Conservation (phyloP, 106 monocot genomes). For the Alisma plantagoaquatica region DNA sequence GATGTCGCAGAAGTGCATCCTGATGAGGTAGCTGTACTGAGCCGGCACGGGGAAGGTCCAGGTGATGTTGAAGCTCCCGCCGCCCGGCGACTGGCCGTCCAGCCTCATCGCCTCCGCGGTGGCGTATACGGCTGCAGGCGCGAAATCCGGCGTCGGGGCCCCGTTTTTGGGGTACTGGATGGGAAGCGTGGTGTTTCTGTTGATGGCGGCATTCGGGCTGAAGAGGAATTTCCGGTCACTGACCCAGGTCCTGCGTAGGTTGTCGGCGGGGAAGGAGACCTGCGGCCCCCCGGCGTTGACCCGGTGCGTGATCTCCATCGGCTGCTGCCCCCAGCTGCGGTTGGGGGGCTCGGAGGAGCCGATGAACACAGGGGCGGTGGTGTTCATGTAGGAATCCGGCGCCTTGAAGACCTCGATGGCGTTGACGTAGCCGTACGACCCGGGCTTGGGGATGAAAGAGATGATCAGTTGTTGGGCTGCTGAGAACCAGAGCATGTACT, state of each 20-base stretch:
- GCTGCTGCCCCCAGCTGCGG: background rate
- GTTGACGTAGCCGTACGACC: slow-evolving; percentile 8
- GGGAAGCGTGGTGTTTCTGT: background rate
- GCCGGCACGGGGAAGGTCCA: slow-evolving; percentile 10
- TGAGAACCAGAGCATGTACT: slow-evolving; percentile 3
- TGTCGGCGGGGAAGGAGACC: slow-evolving; percentile 6
- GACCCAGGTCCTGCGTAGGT: slow-evolving; percentile 13
- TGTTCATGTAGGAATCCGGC: slow-evolving; percentile 3
- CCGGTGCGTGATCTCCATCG: slow-evolving; percentile 13
- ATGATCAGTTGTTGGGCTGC: background rate
- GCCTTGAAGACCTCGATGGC: slow-evolving; percentile 20
- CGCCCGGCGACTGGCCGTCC: background rate
- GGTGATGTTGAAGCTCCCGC: slow-evolving; percentile 13
- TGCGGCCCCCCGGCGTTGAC: slow-evolving; percentile 17
- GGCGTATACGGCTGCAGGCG: slow-evolving; percentile 10
- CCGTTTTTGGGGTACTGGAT: background rate
- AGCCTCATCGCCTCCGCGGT: slow-evolving; percentile 9
- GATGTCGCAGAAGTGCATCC: slow-evolving; percentile 27
- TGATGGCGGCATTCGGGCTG: background rate
- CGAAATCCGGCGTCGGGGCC: slow-evolving; percentile 4
- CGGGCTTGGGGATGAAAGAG: slow-evolving; percentile 1
- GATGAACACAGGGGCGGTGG: background rate
- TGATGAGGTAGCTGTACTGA: slow-evolving; percentile 1
- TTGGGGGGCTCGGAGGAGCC: background rate
- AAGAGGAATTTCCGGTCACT: slow-evolving; percentile 2